Percentiles rank a stretch among this genome's conserved stretches.
Conservation (phyloP, 2,329 filamentous ascomycete species). For the Cladophialophora psammophila region DNA sequence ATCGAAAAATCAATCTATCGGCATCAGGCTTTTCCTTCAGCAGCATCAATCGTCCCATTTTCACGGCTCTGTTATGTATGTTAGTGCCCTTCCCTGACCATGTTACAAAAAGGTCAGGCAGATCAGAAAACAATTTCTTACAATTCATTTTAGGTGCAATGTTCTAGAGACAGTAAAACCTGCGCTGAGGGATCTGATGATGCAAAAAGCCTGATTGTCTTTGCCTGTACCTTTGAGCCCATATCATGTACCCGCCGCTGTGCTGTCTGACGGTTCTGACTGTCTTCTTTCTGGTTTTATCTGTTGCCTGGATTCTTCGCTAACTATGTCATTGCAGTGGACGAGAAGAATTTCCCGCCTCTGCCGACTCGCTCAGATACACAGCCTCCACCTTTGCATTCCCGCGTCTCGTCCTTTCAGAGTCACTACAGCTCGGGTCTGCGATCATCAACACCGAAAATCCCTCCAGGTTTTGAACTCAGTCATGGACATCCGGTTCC, state of each 20-base stretch:
- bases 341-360: slow-evolving; percentile 57
- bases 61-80: slow-evolving; percentile 52
- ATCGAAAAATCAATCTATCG: slow-evolving; percentile 43
- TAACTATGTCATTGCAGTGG: slow-evolving; percentile 47
- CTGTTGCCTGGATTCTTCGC: slow-evolving; percentile 22
- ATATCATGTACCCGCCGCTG: slow-evolving; percentile 34
- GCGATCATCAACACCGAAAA: slow-evolving; percentile 38
- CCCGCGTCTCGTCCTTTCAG: slow-evolving; percentile 46
- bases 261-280: slow-evolving; percentile 31
- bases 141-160: slow-evolving; percentile 34
- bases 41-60: slow-evolving; percentile 47
- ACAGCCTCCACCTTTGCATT: slow-evolving; percentile 47
- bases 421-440: slow-evolving; percentile 39
- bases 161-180: slow-evolving; percentile 33
- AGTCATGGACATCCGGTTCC: slow-evolving; percentile 60
- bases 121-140: slow-evolving; percentile 40
- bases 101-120: slow-evolving; percentile 33
- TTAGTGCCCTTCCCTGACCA: slow-evolving; percentile 53
- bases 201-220: slow-evolving; percentile 34
- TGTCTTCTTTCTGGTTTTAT: slow-evolving; percentile 30
- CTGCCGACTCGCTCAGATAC: slow-evolving; percentile 47
- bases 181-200: slow-evolving; percentile 33
- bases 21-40: slow-evolving; percentile 47
- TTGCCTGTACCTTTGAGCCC: slow-evolving; percentile 27
- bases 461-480: slow-evolving; percentile 45